A percentile compares a stretch with the other conserved stretches of the same genome.
phyloP scores from a whole-genome alignment of 805 yeast species.

The Metschnikowia hibisci region DNA sequence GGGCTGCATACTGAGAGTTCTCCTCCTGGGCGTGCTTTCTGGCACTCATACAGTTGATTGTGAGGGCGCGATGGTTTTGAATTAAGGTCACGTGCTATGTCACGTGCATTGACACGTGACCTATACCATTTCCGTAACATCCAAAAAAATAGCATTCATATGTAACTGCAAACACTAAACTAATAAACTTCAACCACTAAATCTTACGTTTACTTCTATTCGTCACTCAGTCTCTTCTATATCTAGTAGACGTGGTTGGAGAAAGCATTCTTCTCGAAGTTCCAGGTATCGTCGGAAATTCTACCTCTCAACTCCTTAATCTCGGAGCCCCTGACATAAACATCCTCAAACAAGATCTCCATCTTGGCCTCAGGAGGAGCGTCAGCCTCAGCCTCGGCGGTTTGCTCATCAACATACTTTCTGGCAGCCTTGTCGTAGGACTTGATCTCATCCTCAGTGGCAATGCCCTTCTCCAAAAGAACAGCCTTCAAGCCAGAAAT shows the following conservation, averaged over 20 bases:
- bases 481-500: slow-evolving; percentile 92
- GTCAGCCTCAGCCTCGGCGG: slow-evolving; percentile 86
- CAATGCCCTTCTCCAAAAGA: slow-evolving; percentile 75
- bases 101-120: background rate
- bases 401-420: slow-evolving; percentile 91
- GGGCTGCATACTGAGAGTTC: slow-evolving; percentile 53
- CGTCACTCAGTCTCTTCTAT: slow-evolving; percentile 2
- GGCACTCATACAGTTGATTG: background rate
- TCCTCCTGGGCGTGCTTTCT: slow-evolving; percentile 30
- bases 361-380: slow-evolving; percentile 95
- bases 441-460: slow-evolving; percentile 93
- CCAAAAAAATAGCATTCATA: no score
- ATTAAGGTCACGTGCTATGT: background rate
- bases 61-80: slow-evolving; percentile 2
- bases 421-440: slow-evolving; percentile 94
- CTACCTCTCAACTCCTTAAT: slow-evolving; percentile 93
- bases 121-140: no score
- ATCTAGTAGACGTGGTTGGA: slow-evolving; percentile 43
- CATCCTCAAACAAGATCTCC: slow-evolving; percentile 94
- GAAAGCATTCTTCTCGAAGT: slow-evolving; percentile 52
- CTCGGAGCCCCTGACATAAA: slow-evolving; percentile 92
- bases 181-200: no score
- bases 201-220: background rate
- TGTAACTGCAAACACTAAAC: no score
- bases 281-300: slow-evolving; percentile 93